Evolutionary conservation across 1,139 yeast genomes (phyloP).

Genomic region (Meyerozyma carpophila): DNA sequence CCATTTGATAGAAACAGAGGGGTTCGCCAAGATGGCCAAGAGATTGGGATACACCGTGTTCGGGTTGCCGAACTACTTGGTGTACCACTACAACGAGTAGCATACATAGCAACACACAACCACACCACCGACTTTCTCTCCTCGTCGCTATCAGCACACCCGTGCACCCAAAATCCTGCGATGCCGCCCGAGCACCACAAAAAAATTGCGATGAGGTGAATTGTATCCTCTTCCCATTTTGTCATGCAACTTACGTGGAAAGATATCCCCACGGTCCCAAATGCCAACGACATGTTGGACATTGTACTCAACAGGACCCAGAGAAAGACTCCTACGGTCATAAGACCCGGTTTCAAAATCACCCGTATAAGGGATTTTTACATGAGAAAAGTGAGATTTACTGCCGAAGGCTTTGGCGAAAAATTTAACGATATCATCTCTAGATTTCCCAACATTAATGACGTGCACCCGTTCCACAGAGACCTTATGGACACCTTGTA

Average conservation of each 20-base stretch:
- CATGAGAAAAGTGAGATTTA: slow-evolving; percentile 94
- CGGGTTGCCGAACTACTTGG: slow-evolving; percentile 92
- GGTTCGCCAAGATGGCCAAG: slow-evolving; percentile 97
- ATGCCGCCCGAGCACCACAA: slow-evolving; percentile 1
- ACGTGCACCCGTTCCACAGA: slow-evolving; percentile 96
- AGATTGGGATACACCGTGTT: slow-evolving; percentile 85
- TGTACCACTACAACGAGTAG: slow-evolving; percentile 74
- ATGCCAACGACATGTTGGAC: slow-evolving; percentile 88
- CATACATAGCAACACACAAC: not conserved
- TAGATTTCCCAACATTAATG: slow-evolving; percentile 95
- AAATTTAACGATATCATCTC: slow-evolving; percentile 79
- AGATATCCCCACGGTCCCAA: slow-evolving; percentile 93
- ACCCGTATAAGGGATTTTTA: slow-evolving; percentile 96
- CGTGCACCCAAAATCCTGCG: not conserved
- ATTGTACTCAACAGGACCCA: slow-evolving; percentile 95
- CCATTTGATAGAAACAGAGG: slow-evolving; percentile 95
- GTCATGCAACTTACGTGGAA: slow-evolving; percentile 96
- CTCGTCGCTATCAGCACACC: not conserved
- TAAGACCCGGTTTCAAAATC: slow-evolving; percentile 93
- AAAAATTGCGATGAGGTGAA: slow-evolving; percentile 1
- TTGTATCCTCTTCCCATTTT: not conserved
- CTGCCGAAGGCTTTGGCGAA: slow-evolving; percentile 93
- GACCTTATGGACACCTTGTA: slow-evolving; percentile 96
- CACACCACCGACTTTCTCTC: not conserved
- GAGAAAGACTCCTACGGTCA: slow-evolving; percentile 96